Percentiles rank a stretch among this genome's conserved stretches.
Evolutionary conservation across 768 basidiomycete genomes (phyloP).

Genomic region (Mycena latifolia): DNA sequence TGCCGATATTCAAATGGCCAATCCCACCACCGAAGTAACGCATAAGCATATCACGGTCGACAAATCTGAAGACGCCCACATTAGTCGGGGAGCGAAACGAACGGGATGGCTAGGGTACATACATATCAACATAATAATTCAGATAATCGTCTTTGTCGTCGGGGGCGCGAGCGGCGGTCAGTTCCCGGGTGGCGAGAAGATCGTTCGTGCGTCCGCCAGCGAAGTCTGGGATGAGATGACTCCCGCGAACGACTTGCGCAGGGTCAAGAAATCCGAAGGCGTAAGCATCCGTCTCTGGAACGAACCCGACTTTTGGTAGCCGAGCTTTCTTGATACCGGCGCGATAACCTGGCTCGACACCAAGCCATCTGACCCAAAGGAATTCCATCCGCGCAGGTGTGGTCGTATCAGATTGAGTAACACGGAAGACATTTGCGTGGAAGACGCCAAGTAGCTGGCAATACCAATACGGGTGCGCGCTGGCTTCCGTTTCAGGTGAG

Average conservation of each 20-base stretch:
- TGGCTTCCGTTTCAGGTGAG: slow-evolving; percentile 24
- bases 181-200: slow-evolving; percentile 14
- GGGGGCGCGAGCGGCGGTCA: slow-evolving; percentile 31
- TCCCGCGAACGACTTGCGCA: slow-evolving; percentile 42
- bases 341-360: slow-evolving; percentile 20
- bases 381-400: slow-evolving; percentile 29
- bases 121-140: slow-evolving; percentile 50
- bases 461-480: slow-evolving; percentile 43
- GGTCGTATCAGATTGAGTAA: background rate
- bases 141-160: slow-evolving; percentile 43
- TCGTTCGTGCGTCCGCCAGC: slow-evolving; percentile 25
- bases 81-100: too few relatives aligned
- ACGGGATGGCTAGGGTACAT: too few relatives aligned
- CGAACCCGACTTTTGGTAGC: slow-evolving; percentile 47
- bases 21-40: background rate
- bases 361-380: slow-evolving; percentile 45
- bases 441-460: slow-evolving; percentile 39
- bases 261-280: slow-evolving; percentile 58
- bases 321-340: slow-evolving; percentile 34
- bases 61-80: background rate
- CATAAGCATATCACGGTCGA: background rate
- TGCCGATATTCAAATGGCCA: background rate
- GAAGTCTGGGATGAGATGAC: slow-evolving; percentile 54
- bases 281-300: slow-evolving; percentile 29
- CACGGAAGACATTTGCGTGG: slow-evolving; percentile 33